A percentile compares a stretch with the other conserved stretches of the same genome.
phyloP scores from a whole-genome alignment of 768 basidiomycete genomes.

The Pholiota molesta region DNA sequence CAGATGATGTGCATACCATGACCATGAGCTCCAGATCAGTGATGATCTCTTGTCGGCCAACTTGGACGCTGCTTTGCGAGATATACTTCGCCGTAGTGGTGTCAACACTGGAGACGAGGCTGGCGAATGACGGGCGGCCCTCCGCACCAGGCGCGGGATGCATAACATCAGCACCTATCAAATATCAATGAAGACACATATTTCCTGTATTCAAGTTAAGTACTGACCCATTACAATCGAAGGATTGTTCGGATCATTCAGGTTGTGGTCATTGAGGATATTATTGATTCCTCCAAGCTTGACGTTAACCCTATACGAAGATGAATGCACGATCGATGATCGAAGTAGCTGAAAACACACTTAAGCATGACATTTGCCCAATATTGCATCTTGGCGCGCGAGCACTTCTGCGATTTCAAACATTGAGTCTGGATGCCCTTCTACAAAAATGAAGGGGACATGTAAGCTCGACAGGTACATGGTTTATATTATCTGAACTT shows the following conservation, averaged over 20 bases:
- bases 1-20: constrained; percentile 36
- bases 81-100: constrained; percentile 70
- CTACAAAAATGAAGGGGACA: constrained; percentile 31
- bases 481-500: constrained; percentile 1
- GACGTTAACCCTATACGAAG: constrained; percentile 64
- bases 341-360: constrained; percentile 39
- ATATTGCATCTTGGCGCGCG: constrained; percentile 70
- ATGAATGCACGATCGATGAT: background rate
- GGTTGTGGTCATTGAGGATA: constrained; percentile 61
- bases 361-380: constrained; percentile 83
- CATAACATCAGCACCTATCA: constrained; percentile 75
- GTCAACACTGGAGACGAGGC: constrained; percentile 80
- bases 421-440: constrained; percentile 84
- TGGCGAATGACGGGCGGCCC: constrained; percentile 78
- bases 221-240: constrained; percentile 76
- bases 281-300: constrained; percentile 85
- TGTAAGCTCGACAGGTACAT: too few species aligned
- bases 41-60: constrained; percentile 73
- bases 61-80: constrained; percentile 61
- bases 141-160: constrained; percentile 81
- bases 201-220: background rate
- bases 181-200: constrained; percentile 29
- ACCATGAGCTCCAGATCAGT: constrained; percentile 68
- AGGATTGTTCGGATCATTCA: constrained; percentile 69
- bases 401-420: constrained; percentile 65